Base-by-base conservation (phyloP, 1,284 basidiomycete genomes). In the Phellopilus nigrolimitatus region DNA sequence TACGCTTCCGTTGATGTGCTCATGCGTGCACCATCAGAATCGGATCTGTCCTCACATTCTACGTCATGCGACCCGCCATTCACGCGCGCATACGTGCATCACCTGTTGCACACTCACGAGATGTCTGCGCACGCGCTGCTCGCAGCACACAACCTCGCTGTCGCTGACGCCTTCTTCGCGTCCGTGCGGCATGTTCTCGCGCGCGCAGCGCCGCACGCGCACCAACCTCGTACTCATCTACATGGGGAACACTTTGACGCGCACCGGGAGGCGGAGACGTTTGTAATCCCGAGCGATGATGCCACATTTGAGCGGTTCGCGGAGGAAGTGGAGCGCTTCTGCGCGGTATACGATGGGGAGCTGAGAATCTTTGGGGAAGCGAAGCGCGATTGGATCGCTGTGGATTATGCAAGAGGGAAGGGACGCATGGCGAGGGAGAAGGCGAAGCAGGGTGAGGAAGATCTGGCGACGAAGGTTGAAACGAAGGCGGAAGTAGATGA, bases 51-150 rank as follows among this genome's bases (percentile, higher is more conserved):
- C 15, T 59, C 60, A 12, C 3, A 57, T 58, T 51, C 40, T 24
- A 8, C 30, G 38, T 51, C 54, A 12, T 36, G 63, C 57, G 59
- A 64, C 19, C 62, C 3, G 66, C 67, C 43, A 70, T 73, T 78
- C 76, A 79, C 40, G 70, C 78, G 0, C 87, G 86, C 5, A 87
- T 91, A 50, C 79, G 78, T 15, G 82, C 88, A 92, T 62, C 90
- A 92, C 60, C 76, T 92, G 9, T 69, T 91, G 37, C 82, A 86
- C 48, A 90, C 89, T 6, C 89, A 92, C 67, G 89, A 92, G 64
- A 91, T 92, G 89, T 80, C 82, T 0, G 82, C 87, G 1, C 85
- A 91, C 59, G 63, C 86, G 3, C 64, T 91, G 28, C 74, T 92
- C 9, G 74, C 73, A 8, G 72, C 81, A 66, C 90, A 92, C 64